Base-by-base conservation (phyloP, 345 rosid genomes). In the Moricandia arvensis region DNA sequence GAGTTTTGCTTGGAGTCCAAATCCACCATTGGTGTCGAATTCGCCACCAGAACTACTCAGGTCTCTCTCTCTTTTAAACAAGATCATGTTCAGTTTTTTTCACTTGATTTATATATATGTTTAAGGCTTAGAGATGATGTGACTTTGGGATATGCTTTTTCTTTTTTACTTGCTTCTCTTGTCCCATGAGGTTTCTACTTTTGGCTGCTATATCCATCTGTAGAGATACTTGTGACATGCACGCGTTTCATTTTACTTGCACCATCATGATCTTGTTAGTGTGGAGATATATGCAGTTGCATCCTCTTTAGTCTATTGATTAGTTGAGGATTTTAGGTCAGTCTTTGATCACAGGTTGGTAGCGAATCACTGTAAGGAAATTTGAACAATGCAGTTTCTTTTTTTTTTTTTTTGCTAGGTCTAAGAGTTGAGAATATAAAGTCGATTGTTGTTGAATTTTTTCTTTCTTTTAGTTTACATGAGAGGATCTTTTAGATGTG, bases 11-110 rank as follows among this genome's bases (percentile, higher is more conserved):
- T 89, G 83, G 91, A 89, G 66, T 89, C 91, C 38, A 87, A 86
- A 83, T 87, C 94, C 75, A 89, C 91, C 10, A 83, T 87, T 53
- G 91, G 94, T 29, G 91, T 89, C 43, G 94, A 89, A 77, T 89
- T 89, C 72, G 88, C 94, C 74, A 86, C 94, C 71, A 75, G 85
- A 80, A 87, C 91, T 17, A 74, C 88, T 64, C 86, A 86, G 91
- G 94, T 60, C 21, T 67, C 26, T 37, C 51, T 54, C 34, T 8
- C 5, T 51, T 12, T 49, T 59, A 26, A n/a, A 35, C 11, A 59
- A 3, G 1, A 62, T 31, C 16, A 29, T 47, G 66, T 24, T 59
- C 49, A 13, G 18, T 27, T 76, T 57, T 27, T 76, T 57, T 57
- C 66, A 62, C 5, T 35, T 75, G 55, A 65, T 66, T 45, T 30